Conservation (phyloP, 140 eudicot genomes). For the Flaveria floridana region DNA sequence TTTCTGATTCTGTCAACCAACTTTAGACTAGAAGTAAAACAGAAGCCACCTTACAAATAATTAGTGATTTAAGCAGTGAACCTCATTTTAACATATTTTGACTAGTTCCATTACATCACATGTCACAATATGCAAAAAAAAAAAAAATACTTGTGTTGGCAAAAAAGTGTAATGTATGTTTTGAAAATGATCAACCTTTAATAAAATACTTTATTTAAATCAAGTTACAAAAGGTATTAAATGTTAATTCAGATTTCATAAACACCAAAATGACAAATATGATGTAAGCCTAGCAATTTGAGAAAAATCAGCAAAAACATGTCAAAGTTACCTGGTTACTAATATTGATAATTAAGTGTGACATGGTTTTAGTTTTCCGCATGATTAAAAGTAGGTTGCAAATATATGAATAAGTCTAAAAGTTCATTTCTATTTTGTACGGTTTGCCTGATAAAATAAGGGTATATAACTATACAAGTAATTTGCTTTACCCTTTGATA, state of each 20-base stretch:
- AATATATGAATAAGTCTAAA: neutral
- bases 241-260: neutral
- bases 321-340: neutral
- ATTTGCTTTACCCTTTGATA: neutral
- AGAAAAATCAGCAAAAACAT: neutral
- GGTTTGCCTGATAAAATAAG: neutral
- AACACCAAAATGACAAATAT: conserved; percentile 3
- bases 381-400: neutral
- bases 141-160: neutral
- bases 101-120: neutral
- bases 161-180: neutral
- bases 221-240: neutral
- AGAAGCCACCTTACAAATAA: neutral
- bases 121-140: neutral
- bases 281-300: neutral
- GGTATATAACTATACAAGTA: neutral
- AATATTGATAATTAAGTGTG: neutral
- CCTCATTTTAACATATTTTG: neutral
- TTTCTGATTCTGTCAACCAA: neutral
- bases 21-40: neutral
- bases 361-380: neutral
- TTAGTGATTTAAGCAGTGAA: neutral
- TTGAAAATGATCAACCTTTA: neutral
- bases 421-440: neutral
- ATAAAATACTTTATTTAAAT: neutral